Evolutionary conservation across 2,329 filamentous ascomycete genomes (phyloP).

Genomic region (Pseudocercospora macadamiae): DNA sequence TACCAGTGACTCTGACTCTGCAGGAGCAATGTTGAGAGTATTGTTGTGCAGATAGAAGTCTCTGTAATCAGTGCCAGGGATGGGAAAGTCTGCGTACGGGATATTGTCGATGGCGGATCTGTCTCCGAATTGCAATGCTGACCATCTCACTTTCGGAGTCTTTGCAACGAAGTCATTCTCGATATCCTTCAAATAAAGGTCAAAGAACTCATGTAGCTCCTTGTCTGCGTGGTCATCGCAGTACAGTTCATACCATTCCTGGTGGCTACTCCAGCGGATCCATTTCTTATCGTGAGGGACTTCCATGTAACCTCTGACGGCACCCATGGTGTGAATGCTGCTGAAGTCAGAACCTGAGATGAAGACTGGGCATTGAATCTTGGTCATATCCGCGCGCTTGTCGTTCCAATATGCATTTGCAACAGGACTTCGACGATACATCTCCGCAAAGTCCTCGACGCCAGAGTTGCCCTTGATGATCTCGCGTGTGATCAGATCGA

Average conservation of each 20-base stretch:
- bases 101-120: slow-evolving; percentile 36
- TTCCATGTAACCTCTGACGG: slow-evolving; percentile 42
- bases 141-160: slow-evolving; percentile 50
- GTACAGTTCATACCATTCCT: slow-evolving; percentile 54
- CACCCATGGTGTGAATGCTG: slow-evolving; percentile 29
- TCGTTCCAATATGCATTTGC: slow-evolving; percentile 32
- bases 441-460: slow-evolving; percentile 29
- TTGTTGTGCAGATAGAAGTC: slow-evolving; percentile 20
- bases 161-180: slow-evolving; percentile 54
- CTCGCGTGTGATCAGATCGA: slow-evolving; percentile 34
- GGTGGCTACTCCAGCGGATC: slow-evolving; percentile 45
- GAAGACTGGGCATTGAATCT: slow-evolving; percentile 32
- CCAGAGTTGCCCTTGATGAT: slow-evolving; percentile 27
- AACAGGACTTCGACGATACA: slow-evolving; percentile 25
- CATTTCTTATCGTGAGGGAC: slow-evolving; percentile 47
- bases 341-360: slow-evolving; percentile 30
- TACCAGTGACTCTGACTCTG: neutral
- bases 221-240: slow-evolving; percentile 37
- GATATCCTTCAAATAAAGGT: slow-evolving; percentile 48
- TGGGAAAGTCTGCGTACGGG: slow-evolving; percentile 34
- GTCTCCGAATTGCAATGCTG: slow-evolving; percentile 43
- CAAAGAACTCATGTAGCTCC: slow-evolving; percentile 51
- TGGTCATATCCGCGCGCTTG: slow-evolving; percentile 30
- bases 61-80: slow-evolving; percentile 24
- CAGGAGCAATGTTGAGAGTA: slow-evolving; percentile 4